Evolutionary conservation across 768 basidiomycete species (phyloP), one percentile per base, ranked within the genome.

Genomic region (Russula emetica): DNA sequence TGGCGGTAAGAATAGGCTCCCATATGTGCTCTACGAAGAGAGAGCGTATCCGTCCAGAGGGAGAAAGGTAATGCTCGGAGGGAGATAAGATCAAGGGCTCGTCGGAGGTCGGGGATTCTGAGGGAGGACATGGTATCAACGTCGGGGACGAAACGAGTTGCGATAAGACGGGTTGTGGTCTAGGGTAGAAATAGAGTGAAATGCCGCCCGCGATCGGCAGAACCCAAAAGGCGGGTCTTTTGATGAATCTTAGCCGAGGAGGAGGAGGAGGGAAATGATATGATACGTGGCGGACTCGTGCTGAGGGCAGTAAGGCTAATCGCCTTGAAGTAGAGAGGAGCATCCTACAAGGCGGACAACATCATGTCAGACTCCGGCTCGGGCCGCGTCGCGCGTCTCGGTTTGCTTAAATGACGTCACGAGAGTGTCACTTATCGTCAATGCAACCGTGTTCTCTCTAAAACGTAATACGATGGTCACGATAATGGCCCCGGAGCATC

Each of bases 1-100:
- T 78, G 28, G 87, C 83, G 0, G 93, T 98, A 53, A 89, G 79
- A 56, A 98, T 72, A 16, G 94, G 96, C 71, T 98, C 94, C 82
- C 89, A 83, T 69, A 98, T 75, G 57, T 78, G 79, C 58, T 80
- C 76, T 49, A 78, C 79, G 20, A 94, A 69, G 55, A 90, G 70
- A 14, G 71, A 66, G 10, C 73, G 52, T 55, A 88, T 74, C 50
- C 80, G 76, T 3, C 76, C 70, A 18, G 75, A 62, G 36, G 88
- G 72, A 10, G 82, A 77, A 40, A 74, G 75, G 60, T 83, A 78
- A 11, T 78, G 74, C 74, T 92, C 92, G 22, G 84, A 81, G 2
- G 90, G 87, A 1, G 92, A 93, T 60, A 82, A 76, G 51, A 91
- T 85, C 62, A 78, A 72, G 4, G 74, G 67, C 34, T 75, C 70